Evolutionary conservation across 257 asterid genomes (phyloP).

Genomic region (Scutellaria galericulata): DNA sequence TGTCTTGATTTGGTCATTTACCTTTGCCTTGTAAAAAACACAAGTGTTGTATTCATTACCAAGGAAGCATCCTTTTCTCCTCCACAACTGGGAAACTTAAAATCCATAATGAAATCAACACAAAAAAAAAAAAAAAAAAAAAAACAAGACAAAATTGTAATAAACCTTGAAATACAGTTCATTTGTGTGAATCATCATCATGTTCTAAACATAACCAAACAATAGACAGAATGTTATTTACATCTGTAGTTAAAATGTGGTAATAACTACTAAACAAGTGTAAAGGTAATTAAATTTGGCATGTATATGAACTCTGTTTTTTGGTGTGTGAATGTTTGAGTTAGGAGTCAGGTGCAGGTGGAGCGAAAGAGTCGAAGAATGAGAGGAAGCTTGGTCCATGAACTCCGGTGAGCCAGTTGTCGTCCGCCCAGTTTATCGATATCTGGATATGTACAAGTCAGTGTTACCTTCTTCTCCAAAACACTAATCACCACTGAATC

Average conservation of each 20-base stretch:
- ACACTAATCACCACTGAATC: slow-evolving; percentile 75
- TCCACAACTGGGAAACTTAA: no score
- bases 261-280: neutral
- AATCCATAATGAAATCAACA: neutral
- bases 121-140: neutral
- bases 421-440: slow-evolving; percentile 31
- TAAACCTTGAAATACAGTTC: neutral
- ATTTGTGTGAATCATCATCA: neutral
- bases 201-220: neutral
- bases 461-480: slow-evolving; percentile 71
- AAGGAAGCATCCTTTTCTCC: slow-evolving; percentile 29
- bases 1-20: slow-evolving; percentile 30
- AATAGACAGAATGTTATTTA: slow-evolving; percentile 6
- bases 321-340: neutral
- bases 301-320: slow-evolving; percentile 4
- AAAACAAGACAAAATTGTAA: no score
- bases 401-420: slow-evolving; percentile 37
- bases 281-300: neutral
- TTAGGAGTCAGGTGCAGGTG: slow-evolving; percentile 43
- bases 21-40: slow-evolving; percentile 43
- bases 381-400: slow-evolving; percentile 42
- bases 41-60: slow-evolving; percentile 9
- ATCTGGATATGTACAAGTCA: slow-evolving; percentile 55
- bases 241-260: slow-evolving; percentile 20
- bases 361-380: slow-evolving; percentile 46